Evolutionary conservation across 495 filamentous ascomycete species (phyloP).

Genomic region (Lasiosphaeriaceae sp.): DNA sequence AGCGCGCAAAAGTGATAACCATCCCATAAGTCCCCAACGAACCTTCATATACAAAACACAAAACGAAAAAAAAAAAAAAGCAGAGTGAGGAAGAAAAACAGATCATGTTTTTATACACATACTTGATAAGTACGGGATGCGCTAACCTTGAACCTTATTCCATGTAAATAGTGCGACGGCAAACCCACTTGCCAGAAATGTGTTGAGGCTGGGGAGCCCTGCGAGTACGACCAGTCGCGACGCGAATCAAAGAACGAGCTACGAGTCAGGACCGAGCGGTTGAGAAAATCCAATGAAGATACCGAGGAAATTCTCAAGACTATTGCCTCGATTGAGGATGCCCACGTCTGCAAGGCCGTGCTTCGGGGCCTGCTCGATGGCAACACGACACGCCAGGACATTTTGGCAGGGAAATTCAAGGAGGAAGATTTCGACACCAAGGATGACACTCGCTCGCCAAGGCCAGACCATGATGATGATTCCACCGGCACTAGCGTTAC

Average conservation of each 20-base stretch:
- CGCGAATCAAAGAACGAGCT: constrained; percentile 10
- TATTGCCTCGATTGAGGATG: constrained; percentile 3
- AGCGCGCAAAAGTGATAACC: not conserved
- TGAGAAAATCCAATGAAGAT: constrained; percentile 1
- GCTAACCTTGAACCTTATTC: not conserved
- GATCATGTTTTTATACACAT: not conserved
- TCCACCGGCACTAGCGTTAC: not conserved
- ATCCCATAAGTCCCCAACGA: not conserved
- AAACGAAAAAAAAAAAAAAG: not conserved
- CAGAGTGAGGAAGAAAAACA: not conserved
- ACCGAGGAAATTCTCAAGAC: not conserved
- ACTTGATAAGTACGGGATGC: not conserved
- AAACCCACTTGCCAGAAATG: constrained; percentile 1
- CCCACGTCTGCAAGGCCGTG: constrained; percentile 1
- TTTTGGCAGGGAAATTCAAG: not conserved
- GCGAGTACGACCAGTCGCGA: constrained; percentile 1
- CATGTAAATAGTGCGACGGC: constrained; percentile 3
- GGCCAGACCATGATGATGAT: not conserved
- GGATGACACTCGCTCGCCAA: not conserved
- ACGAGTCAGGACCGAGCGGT: not conserved
- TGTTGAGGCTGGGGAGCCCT: not conserved
- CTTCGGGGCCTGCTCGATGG: constrained; percentile 6
- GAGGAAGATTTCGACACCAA: not conserved
- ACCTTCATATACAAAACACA: not conserved
- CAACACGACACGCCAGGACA: not conserved